These are phyloP conservation scores for Mycosphaerella sp. DNA, from an alignment of 2,329 filamentous ascomycete genomes.

Conservation along the genomic window DNA sequence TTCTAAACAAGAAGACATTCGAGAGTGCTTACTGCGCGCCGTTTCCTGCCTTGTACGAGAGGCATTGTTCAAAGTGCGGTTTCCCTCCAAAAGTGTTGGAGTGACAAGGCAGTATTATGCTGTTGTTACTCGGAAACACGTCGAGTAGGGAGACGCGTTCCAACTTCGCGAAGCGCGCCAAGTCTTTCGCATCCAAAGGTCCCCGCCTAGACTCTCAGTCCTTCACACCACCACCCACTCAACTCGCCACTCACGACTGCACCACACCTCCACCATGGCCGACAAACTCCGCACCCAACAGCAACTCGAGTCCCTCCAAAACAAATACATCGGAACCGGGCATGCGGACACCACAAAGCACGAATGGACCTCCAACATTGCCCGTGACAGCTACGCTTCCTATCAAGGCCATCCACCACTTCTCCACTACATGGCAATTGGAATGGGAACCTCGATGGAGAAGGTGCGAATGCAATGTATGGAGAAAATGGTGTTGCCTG, in stretches of 20 bases:
- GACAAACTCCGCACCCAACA: conserved; percentile 97
- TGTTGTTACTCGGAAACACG: too few species aligned
- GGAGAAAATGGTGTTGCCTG: conserved; percentile 63
- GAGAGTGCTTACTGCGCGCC: conserved; percentile 26
- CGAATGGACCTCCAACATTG: conserved; percentile 95
- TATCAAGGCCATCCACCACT: conserved; percentile 86
- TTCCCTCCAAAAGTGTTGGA: too few species aligned
- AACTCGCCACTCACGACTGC: background rate
- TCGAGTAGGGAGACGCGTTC: background rate
- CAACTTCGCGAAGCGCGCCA: background rate
- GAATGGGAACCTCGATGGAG: conserved; percentile 72
- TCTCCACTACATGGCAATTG: conserved; percentile 81
- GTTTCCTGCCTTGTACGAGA: conserved; percentile 22
- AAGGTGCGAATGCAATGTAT: conserved; percentile 75
- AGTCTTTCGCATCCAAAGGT: background rate
- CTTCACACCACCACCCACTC: background rate
- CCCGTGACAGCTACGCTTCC: conserved; percentile 84
- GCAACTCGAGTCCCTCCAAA: conserved; percentile 93
- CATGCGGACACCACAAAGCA: conserved; percentile 95
- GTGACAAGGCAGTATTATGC: too few species aligned
- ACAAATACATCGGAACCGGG: conserved; percentile 91
- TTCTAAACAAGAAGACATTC: background rate
- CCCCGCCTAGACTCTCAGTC: background rate
- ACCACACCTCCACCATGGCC: conserved; percentile 48
- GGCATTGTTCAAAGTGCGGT: conserved; percentile 19